Evolutionary conservation across 176 grass and related monocot species (phyloP), one percentile per base, ranked within the genome.

Genomic region (Urochloa ruziziensis): DNA sequence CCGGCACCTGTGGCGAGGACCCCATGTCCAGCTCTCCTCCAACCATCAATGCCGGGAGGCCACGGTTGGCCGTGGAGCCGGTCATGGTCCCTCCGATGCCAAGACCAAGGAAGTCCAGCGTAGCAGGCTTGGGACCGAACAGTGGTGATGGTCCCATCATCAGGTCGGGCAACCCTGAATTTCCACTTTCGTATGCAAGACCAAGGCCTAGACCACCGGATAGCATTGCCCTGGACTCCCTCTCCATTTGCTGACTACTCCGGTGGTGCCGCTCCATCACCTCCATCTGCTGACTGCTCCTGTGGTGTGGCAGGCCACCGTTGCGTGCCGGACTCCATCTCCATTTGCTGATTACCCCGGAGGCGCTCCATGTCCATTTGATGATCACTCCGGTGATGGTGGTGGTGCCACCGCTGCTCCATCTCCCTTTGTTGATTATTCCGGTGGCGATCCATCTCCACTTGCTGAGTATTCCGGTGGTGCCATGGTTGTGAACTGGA

Each of bases 41-140:
- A 60, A 91, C 43, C 89, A 91, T 91, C 89, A 87, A 91, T 87
- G 89, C 80, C 33, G 84, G 75, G 67, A 91, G 61, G 32, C 74
- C 89, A 54, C 84, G 68, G 65, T 74, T 91, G 75, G 80, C 33
- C 0, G 75, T 74, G 89, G 89, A 83, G 80, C 84, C 67, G 10
- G 42, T 75, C 39, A 91, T 91, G 69, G 83, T 83, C 74, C 84
- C 89, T 87, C 89, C 89, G 25, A 84, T 84, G 80, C 89, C 89
- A 75, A 91, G 89, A 68, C 89, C 89, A 74, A 91, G 89, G 43
- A 91, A 91, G 61, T 91, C 89, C 84, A 87, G 74, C 42, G 89
- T 91, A 61, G 84, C 84, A 75, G 89, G 89, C 33, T 91, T 91
- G 61, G 89, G 75, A 87, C 80, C 84, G 4, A 87, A 91, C 32